Base-by-base conservation (phyloP, 208 protist species). In the Acanthamoeba sp. region DNA sequence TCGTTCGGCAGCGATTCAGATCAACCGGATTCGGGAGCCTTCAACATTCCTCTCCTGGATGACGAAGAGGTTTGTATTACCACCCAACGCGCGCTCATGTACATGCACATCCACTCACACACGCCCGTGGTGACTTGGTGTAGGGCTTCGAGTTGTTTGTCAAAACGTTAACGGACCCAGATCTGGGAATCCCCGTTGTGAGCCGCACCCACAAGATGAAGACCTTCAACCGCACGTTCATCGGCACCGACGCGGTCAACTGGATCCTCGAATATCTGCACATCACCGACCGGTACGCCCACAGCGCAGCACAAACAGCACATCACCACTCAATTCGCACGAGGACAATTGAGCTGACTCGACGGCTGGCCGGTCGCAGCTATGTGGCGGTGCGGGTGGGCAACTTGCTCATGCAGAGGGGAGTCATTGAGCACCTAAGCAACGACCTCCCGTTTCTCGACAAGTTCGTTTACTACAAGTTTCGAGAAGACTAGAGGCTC, bases 381-480 rank as follows among this genome's bases (percentile, higher is more conserved):
- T 71, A 71, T 34, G 62, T 71, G 14, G 62, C 62, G 14, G 62
- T 71, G 6, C 62, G 62, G 7, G 62, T 71, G 29, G 62, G 62
- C 20, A 71, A 71, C 62, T 22, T 71, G 20, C 62, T 71, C 22
- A 71, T 71, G 62, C 62, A 71, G 62, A 7, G 29, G 27, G 62
- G 62, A 71, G 29, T 71, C 14, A 71, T 71, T 22, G 62, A 71
- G 29, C 62, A 71, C 62, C 62, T 71, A 6, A 71, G 62, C 62
- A 71, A 71, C 62, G 62, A 71, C 29, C 62, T 71, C 14, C 62
- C 62, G 7, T 71, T 71, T 22, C 62, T 71, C 62, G 62, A 71
- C 62, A 71, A 71, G 62, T 71, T 71, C 62, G 62, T 71, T 6
- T 71, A 22, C 62, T 71, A 71, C 62, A 71, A 71, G 62, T 71